Percentiles rank a stretch among this genome's conserved stretches.
Conservation (phyloP, 1,284 basidiomycete species). For the Cystobasidium sp. region DNA sequence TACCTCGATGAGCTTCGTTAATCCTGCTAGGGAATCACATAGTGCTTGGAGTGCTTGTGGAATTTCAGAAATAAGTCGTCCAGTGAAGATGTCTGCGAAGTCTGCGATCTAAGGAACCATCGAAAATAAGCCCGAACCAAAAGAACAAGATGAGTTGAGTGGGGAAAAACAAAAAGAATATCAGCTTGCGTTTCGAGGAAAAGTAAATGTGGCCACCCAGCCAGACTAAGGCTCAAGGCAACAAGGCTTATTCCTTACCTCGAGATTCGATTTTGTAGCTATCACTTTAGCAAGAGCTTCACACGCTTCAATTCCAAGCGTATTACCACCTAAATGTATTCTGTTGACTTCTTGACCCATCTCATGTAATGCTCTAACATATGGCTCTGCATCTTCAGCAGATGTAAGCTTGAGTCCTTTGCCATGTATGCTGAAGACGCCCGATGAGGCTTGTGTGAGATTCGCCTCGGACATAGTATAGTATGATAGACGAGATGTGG, state of each 20-base stretch:
- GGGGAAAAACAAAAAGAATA: background rate
- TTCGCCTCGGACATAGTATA: slow-evolving; percentile 2
- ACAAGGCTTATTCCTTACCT: too few relatives aligned
- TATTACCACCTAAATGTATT: slow-evolving; percentile 93
- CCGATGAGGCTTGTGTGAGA: slow-evolving; percentile 30
- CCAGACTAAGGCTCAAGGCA: too few relatives aligned
- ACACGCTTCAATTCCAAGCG: slow-evolving; percentile 91
- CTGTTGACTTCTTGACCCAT: slow-evolving; percentile 71
- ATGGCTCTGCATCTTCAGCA: slow-evolving; percentile 76
- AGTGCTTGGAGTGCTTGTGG: slow-evolving; percentile 85
- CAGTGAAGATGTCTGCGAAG: slow-evolving; percentile 97
- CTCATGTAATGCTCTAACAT: slow-evolving; percentile 71
- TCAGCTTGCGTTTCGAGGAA: background rate
- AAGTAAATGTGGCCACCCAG: slow-evolving; percentile 54
- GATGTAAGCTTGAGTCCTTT: slow-evolving; percentile 82
- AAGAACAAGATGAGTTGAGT: too few relatives aligned
- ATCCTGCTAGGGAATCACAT: slow-evolving; percentile 81
- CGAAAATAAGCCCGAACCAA: too few relatives aligned
- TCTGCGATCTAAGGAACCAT: slow-evolving; percentile 75
- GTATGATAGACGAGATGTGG: too few relatives aligned
- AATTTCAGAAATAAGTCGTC: slow-evolving; percentile 93
- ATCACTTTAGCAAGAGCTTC: slow-evolving; percentile 81
- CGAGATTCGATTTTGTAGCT: slow-evolving; percentile 70
- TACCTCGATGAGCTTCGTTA: slow-evolving; percentile 80
- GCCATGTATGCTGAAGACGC: slow-evolving; percentile 68